Evolutionary conservation across 73 alveolate genomes (phyloP), one percentile per base, ranked within the genome.

Genomic region (Paramecium sonneborni): DNA sequence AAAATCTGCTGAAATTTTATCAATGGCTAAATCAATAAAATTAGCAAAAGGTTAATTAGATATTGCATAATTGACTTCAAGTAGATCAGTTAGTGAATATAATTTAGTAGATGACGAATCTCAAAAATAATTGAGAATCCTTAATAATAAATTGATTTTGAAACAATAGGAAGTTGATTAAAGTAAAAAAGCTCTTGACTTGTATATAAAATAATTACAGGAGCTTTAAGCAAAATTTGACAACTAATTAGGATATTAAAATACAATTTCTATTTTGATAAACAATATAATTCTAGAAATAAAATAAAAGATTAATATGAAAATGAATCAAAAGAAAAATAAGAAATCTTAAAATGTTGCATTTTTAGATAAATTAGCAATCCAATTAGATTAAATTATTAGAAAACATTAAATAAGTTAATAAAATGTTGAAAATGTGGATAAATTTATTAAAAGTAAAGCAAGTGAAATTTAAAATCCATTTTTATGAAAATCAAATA

Each of bases 401-500:
- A 38, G 72, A 34, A 79, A 79, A 24, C 4, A 21, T 6, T 20
- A 21, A 79, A 24, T 62, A 23, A 43, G 41, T 30, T 18, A 38
- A 37, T 20, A 26, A 9, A 79, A 43, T 23, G 76, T 20, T 1
- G 72, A 39, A n/a, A 32, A 79, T 41, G 46, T 14, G 39, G 43
- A 24, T 62, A 34, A 24, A 39, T 38, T 24, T 23, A 37, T 41
- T 43, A 79, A 79, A 44, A 46, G 76, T 39, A 79, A 46, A 39
- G 90, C 90, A 41, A 43, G 76, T 43, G 74, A 46, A 43, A 79
- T 79, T 38, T 11, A 41, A 39, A 79, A 44, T 44, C 90, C 90
- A 38, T 79, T 79, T 79, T 2, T 74, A 37, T 74, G 87, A 74
- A 52, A 34, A 74, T 79, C 90, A 79, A 74, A 79, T 79, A 79